These are phyloP conservation scores for Agaricus blazei DNA, from an alignment of 768 basidiomycete genomes.

Conservation along the genomic window DNA sequence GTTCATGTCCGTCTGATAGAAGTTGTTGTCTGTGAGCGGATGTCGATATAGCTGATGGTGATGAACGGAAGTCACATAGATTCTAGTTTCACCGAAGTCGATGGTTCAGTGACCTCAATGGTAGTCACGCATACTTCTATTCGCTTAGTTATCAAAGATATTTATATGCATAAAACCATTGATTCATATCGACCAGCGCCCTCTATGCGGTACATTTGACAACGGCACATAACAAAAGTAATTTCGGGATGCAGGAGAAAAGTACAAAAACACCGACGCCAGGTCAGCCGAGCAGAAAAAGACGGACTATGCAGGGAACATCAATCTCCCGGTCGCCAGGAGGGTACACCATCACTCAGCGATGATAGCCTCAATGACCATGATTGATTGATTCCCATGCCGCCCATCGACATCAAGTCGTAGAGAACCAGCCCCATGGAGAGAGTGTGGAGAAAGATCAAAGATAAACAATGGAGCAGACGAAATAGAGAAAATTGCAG, in stretches of 20 bases:
- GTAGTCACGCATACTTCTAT: not conserved
- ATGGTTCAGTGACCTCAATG: not conserved
- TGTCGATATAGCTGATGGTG: not conserved
- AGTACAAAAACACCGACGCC: not conserved
- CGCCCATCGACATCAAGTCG: conserved; percentile 11
- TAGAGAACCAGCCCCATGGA: not conserved
- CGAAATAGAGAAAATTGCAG: conserved; percentile 5
- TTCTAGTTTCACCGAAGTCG: not conserved
- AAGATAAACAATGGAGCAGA: conserved; percentile 22
- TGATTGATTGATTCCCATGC: conserved; percentile 4
- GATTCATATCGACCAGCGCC: no score
- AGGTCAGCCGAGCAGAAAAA: not conserved
- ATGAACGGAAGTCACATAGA: conserved; percentile 2
- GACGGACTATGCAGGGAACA: conserved; percentile 1
- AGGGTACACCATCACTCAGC: conserved; percentile 4
- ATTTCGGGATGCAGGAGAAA: not conserved
- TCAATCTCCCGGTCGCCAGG: not conserved
- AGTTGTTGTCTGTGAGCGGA: not conserved
- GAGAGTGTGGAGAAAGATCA: conserved; percentile 27
- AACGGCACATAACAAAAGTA: not conserved
- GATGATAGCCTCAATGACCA: conserved; percentile 3
- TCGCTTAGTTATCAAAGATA: not conserved
- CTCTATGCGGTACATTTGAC: not conserved
- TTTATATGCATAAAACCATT: not conserved
- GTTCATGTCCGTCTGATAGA: conserved; percentile 21